Conservation (phyloP, 2,329 filamentous ascomycete genomes). For the Colletotrichum sp. region DNA sequence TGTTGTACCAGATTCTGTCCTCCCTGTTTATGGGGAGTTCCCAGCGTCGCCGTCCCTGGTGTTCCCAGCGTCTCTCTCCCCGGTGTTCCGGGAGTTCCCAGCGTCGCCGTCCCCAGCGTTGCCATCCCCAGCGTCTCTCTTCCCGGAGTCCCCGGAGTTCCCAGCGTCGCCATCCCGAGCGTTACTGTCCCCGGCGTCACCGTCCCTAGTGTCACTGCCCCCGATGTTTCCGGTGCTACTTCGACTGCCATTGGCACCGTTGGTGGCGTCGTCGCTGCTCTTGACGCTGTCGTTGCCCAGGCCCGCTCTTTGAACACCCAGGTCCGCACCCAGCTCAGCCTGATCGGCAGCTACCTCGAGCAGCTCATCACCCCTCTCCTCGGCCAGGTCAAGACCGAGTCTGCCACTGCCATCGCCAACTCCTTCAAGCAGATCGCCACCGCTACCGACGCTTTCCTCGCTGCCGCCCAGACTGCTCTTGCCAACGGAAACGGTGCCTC, state of each 20-base stretch:
- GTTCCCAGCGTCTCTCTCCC: too few relatives aligned
- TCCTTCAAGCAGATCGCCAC: neutral
- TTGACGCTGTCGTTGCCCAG: neutral
- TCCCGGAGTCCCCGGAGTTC: neutral
- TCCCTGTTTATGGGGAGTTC: too few relatives aligned
- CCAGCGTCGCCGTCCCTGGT: too few relatives aligned
- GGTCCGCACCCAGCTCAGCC: neutral
- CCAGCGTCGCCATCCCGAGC: neutral
- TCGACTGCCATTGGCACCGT: neutral
- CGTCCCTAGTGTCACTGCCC: neutral
- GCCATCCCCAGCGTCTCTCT: neutral
- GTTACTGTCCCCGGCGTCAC: neutral
- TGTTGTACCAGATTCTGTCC: too few relatives aligned
- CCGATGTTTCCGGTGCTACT: neutral
- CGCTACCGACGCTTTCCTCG: neutral
- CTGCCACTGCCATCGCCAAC: neutral
- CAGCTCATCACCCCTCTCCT: neutral
- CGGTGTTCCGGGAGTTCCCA: neutral
- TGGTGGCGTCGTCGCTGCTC: neutral
- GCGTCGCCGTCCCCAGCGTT: neutral
- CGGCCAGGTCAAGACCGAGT: neutral
- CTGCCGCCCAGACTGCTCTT: neutral
- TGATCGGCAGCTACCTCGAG: neutral
- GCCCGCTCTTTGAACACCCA: neutral
- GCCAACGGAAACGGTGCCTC: neutral